Base-by-base conservation (phyloP, 768 basidiomycete genomes). In the Chlorophyllum brunneum region DNA sequence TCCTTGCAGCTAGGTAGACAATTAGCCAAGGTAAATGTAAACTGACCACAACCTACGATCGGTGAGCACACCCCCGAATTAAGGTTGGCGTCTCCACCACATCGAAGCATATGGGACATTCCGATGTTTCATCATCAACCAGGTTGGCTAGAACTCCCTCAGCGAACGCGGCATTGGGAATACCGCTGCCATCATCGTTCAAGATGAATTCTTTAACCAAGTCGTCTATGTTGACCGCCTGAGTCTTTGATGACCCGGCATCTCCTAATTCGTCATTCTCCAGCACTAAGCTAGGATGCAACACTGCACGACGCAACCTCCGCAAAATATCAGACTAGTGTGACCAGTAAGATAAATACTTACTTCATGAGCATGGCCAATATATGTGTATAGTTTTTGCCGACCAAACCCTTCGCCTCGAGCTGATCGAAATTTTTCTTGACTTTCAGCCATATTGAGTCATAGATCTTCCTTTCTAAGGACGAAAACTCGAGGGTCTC, bases 321-420 rank as follows among this genome's bases (percentile, higher is more conserved):
- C 13, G 16, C 39, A 56, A 26, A 48, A 48, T 13, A 48, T 40
- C 24, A 55, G 58, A 51, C 13, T 36, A 31, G 6, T 9, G n/a
- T 39, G 11, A 26, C 16, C 3, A 45, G 24, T 20, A 48, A 36
- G 51, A 15, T 2, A n/a, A 27, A 15, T 24, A 68, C 79, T 22
- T 50, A 92, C 92, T 86, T 81, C 91, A 95, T 95, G 26, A 98
- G 75, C 88, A 95, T 93, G 10, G 94, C 92, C 60, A 98, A 78
- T 63, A 94, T 92, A 65, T 91, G 83, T 16, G 89, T 87, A 65
- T 88, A 87, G 59, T 92, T 92, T 63, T 81, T 88, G 58, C 83
- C 81, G 26, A 91, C 72, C 2, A 86, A 71, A 3, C 94, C 93
- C 64, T 86, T 86, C 3, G 83, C 85, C 56, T 83, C 85, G 16